A percentile compares a stretch with the other conserved stretches of the same genome.
Evolutionary conservation across 1,284 basidiomycete species (phyloP).

Genomic region (Ustilago loliicola): DNA sequence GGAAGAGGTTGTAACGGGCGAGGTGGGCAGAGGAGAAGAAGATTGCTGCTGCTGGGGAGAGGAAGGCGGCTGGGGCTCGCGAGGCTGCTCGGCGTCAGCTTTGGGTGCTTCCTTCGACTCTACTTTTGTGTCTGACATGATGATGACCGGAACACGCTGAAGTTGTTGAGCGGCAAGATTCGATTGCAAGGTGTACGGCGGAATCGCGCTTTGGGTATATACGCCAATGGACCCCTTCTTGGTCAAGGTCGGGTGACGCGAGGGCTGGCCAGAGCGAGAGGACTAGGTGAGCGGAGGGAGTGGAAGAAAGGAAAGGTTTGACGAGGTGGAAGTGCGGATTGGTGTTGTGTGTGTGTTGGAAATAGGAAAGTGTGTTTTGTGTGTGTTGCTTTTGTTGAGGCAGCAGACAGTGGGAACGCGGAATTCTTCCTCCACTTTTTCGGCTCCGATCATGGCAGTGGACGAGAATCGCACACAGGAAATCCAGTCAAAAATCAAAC

Average conservation of each 20-base stretch:
- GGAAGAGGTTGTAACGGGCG: constrained; percentile 15
- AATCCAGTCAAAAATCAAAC: neutral
- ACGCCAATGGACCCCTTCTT: neutral
- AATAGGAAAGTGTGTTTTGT: constrained; percentile 3
- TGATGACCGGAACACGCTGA: neutral
- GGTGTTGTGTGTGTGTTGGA: constrained; percentile 7
- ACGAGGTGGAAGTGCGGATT: constrained; percentile 3
- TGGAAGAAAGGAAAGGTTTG: neutral
- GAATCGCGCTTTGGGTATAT: neutral
- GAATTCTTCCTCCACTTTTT: constrained; percentile 32
- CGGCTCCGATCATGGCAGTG: constrained; percentile 27
- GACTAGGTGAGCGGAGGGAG: neutral
- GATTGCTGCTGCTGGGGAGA: constrained; percentile 21
- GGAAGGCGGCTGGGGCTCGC: constrained; percentile 16
- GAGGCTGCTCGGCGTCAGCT: constrained; percentile 13
- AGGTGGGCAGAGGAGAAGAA: constrained; percentile 17
- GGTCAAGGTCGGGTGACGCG: neutral
- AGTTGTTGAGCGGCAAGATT: neutral
- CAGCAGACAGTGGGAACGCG: constrained; percentile 14
- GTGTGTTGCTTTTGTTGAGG: constrained; percentile 13
- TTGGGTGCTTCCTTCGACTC: constrained; percentile 11
- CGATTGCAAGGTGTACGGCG: neutral
- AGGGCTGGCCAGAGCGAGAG: neutral
- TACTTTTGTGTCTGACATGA: constrained; percentile 29
- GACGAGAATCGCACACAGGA: neutral